phyloP scores from a whole-genome alignment of 2,329 filamentous ascomycete genomes.

The Aspergillus jensenii region DNA sequence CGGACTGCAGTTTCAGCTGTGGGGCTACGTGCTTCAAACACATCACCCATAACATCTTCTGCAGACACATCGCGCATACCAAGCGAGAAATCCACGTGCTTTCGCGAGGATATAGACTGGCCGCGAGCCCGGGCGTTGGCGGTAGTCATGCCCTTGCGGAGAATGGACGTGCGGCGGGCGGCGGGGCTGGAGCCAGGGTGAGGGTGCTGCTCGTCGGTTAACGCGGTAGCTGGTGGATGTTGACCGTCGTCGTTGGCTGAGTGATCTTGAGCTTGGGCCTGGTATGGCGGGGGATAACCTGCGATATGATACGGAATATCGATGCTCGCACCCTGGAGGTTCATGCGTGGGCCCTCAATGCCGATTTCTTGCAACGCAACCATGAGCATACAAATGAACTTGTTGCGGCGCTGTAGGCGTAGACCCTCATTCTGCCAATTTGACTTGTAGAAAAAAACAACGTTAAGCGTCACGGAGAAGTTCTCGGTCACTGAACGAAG shows the following conservation, averaged over 20 bases:
- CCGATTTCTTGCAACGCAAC: slow-evolving; percentile 77
- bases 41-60: slow-evolving; percentile 62
- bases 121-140: slow-evolving; percentile 51
- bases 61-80: slow-evolving; percentile 62
- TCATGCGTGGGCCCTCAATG: slow-evolving; percentile 78
- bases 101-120: slow-evolving; percentile 60
- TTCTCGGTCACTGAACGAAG: slow-evolving; percentile 77
- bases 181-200: slow-evolving; percentile 28
- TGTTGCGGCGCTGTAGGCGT: slow-evolving; percentile 86
- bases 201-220: slow-evolving; percentile 18
- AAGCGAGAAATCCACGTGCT: slow-evolving; percentile 69
- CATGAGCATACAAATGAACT: slow-evolving; percentile 91
- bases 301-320: slow-evolving; percentile 67
- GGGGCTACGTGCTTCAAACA: slow-evolving; percentile 58
- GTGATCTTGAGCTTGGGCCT: slow-evolving; percentile 41
- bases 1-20: slow-evolving; percentile 44
- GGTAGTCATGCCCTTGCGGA: slow-evolving; percentile 50
- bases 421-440: slow-evolving; percentile 95
- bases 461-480: slow-evolving; percentile 82
- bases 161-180: slow-evolving; percentile 51
- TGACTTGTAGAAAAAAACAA: slow-evolving; percentile 96
- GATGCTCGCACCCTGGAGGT: slow-evolving; percentile 66
- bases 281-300: slow-evolving; percentile 47
- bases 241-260: slow-evolving; percentile 43
- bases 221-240: slow-evolving; percentile 37